These are phyloP conservation scores for Lenwebbia sp. DNA, from an alignment of 345 rosid species.

Conservation along the genomic window DNA sequence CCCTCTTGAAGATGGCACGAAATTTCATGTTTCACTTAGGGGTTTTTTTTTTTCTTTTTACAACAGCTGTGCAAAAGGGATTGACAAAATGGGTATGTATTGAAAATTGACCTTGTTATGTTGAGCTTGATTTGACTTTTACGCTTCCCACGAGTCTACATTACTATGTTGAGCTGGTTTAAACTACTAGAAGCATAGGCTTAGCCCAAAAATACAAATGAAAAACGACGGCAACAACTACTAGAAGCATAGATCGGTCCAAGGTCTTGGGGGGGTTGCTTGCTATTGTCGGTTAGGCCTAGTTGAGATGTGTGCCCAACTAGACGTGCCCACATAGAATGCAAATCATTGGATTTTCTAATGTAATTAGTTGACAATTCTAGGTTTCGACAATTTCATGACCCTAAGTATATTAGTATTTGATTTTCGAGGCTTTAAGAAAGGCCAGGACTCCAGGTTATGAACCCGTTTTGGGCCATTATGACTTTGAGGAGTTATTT, in stretches of 20 bases:
- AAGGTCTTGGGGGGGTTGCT: not conserved
- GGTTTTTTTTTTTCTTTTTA: not conserved
- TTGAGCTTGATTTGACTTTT: not conserved
- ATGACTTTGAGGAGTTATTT: not conserved
- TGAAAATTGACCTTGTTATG: not conserved
- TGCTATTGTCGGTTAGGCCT: not conserved
- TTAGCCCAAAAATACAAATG: not conserved
- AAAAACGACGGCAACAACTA: not conserved
- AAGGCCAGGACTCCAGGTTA: not conserved
- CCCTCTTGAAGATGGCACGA: not conserved
- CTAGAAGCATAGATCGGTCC: not conserved
- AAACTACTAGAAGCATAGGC: not conserved
- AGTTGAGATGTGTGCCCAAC: not conserved
- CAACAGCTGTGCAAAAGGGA: not conserved
- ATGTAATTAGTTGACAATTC: not conserved
- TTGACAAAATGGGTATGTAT: not conserved
- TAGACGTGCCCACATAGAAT: not conserved
- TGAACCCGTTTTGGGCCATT: not conserved
- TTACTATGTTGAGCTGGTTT: not conserved
- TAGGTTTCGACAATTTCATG: not conserved
- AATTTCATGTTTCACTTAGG: not conserved
- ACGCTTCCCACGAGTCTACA: not conserved
- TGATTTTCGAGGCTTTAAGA: not conserved
- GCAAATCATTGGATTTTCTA: not conserved
- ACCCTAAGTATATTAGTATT: not conserved